Percentiles rank a stretch among this genome's conserved stretches.
These are phyloP conservation scores for Alliaria petiolata DNA, from an alignment of 345 rosid genomes.

Conservation along the genomic window DNA sequence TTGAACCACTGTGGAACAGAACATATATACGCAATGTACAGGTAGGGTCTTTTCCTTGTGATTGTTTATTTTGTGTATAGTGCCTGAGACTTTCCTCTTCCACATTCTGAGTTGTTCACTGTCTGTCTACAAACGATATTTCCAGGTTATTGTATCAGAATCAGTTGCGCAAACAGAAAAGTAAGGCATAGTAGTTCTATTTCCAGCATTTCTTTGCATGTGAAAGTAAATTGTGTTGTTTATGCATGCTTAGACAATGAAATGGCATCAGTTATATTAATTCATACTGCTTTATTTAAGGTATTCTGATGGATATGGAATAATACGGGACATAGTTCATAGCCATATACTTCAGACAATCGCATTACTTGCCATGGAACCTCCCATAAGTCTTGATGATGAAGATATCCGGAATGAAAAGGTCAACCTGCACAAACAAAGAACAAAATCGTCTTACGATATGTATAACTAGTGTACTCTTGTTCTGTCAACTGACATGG, in stretches of 20 bases:
- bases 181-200: slow-evolving; percentile 26
- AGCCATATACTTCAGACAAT: slow-evolving; percentile 76
- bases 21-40: slow-evolving; percentile 61
- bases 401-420: slow-evolving; percentile 83
- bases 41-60: slow-evolving; percentile 30
- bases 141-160: slow-evolving; percentile 70
- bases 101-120: not conserved
- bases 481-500: slow-evolving; percentile 8
- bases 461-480: not conserved
- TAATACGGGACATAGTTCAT: slow-evolving; percentile 65
- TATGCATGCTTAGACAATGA: not conserved
- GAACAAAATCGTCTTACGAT: not conserved
- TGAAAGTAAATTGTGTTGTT: slow-evolving; percentile 3
- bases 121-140: slow-evolving; percentile 10
- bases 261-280: not conserved
- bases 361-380: slow-evolving; percentile 82
- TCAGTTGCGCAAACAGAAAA: slow-evolving; percentile 40
- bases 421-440: slow-evolving; percentile 32
- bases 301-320: slow-evolving; percentile 79
- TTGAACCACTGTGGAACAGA: slow-evolving; percentile 76
- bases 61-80: not conserved
- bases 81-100: not conserved
- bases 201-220: not conserved
- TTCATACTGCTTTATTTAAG: slow-evolving; percentile 26
- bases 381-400: slow-evolving; percentile 74